Percentiles rank a stretch among this genome's conserved stretches.
phyloP scores from a whole-genome alignment of 768 basidiomycete species.

The Suillus fuscotomentosus region DNA sequence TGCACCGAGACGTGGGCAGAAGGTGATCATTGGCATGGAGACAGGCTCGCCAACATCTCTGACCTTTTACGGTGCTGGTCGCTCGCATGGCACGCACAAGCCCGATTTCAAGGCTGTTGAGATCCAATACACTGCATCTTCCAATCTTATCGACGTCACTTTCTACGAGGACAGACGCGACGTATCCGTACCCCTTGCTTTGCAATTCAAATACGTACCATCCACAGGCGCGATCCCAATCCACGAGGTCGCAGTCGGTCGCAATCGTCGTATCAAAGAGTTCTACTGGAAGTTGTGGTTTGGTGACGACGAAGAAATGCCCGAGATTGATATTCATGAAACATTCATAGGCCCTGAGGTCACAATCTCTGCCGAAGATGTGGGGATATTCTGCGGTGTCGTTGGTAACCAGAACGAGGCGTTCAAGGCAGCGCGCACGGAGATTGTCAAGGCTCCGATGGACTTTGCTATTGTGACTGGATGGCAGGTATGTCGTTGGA shows the following conservation, averaged over 20 bases:
- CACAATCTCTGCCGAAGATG: slow-evolving; percentile 67
- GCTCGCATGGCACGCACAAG: slow-evolving; percentile 75
- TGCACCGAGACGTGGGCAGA: slow-evolving; percentile 77
- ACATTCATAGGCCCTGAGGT: slow-evolving; percentile 88
- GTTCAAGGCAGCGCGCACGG: slow-evolving; percentile 77
- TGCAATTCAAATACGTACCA: slow-evolving; percentile 86
- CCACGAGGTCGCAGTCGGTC: slow-evolving; percentile 80
- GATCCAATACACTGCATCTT: slow-evolving; percentile 53
- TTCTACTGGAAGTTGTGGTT: slow-evolving; percentile 99
- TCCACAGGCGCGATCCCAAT: slow-evolving; percentile 89
- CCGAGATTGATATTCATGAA: slow-evolving; percentile 76
- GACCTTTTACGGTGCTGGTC: slow-evolving; percentile 71
- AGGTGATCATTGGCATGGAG: slow-evolving; percentile 58
- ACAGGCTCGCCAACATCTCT: slow-evolving; percentile 55
- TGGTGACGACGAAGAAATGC: slow-evolving; percentile 77
- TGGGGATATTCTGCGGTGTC: slow-evolving; percentile 90
- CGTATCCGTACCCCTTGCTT: slow-evolving; percentile 71
- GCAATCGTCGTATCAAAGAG: slow-evolving; percentile 90
- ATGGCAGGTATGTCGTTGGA: slow-evolving; percentile 76
- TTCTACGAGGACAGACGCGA: slow-evolving; percentile 83
- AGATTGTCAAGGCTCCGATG: slow-evolving; percentile 85
- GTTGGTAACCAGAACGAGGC: slow-evolving; percentile 91
- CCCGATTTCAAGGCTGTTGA: slow-evolving; percentile 81
- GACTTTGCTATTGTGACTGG: slow-evolving; percentile 98
- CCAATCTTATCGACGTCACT: slow-evolving; percentile 63